These are phyloP conservation scores for Aspergillus biplanus DNA, from an alignment of 495 filamentous ascomycete genomes.

Conservation along the genomic window DNA sequence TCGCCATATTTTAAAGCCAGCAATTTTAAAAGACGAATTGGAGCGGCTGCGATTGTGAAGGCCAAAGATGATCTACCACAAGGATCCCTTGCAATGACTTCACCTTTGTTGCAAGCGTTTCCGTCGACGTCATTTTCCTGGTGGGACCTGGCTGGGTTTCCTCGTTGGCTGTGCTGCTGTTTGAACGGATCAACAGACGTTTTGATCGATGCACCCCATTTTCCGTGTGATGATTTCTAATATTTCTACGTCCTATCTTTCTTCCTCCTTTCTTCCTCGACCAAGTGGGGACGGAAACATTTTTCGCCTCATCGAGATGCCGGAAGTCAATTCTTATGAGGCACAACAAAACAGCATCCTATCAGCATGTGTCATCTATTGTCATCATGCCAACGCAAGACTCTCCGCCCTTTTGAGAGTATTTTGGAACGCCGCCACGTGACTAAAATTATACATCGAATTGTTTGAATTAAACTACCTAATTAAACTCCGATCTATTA, in stretches of 20 bases:
- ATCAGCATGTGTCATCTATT: too few relatives aligned
- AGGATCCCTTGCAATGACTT: neutral
- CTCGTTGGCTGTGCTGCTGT: neutral
- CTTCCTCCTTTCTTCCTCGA: neutral
- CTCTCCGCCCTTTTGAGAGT: neutral
- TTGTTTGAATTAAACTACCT: slow-evolving; percentile 1
- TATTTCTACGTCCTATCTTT: too few relatives aligned
- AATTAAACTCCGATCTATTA: slow-evolving; percentile 18
- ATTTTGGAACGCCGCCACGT: neutral
- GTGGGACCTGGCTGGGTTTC: neutral
- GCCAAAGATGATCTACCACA: neutral
- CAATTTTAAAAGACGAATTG: neutral
- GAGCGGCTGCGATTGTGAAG: neutral
- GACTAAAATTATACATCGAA: neutral
- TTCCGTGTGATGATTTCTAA: too few relatives aligned
- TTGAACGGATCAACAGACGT: neutral
- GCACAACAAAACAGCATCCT: too few relatives aligned
- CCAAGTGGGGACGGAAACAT: too few relatives aligned
- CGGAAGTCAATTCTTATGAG: too few relatives aligned
- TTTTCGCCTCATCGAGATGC: too few relatives aligned
- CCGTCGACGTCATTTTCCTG: slow-evolving; percentile 11
- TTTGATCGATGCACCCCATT: too few relatives aligned
- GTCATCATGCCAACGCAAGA: too few relatives aligned
- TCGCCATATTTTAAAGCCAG: too few relatives aligned
- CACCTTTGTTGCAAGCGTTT: neutral